Evolutionary conservation across 495 filamentous ascomycete species (phyloP).

Genomic region (Astrocystis sublimbata): DNA sequence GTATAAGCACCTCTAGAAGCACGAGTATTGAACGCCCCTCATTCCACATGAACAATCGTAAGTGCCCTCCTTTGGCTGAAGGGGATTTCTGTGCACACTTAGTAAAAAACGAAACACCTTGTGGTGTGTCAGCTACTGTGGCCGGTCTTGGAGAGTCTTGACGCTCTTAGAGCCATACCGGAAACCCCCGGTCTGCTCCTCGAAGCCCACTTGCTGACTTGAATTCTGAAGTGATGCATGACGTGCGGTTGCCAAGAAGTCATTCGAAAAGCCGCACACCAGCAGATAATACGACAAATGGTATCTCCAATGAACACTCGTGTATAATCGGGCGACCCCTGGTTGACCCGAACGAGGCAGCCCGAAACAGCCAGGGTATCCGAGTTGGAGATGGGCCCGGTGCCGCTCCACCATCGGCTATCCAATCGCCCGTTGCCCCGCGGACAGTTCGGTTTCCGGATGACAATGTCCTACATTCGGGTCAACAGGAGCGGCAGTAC

Average conservation of each 20-base stretch:
- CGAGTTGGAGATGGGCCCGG: constrained; percentile 12
- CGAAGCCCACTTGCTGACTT: not conserved
- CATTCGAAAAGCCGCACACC: constrained; percentile 35
- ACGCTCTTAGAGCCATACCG: too few relatives aligned
- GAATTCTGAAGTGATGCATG: not conserved
- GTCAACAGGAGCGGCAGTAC: not conserved
- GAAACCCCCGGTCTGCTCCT: not conserved
- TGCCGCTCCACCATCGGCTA: not conserved
- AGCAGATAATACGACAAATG: constrained; percentile 23
- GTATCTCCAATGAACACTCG: constrained; percentile 40
- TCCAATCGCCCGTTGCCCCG: constrained; percentile 18
- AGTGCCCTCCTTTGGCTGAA: too few relatives aligned
- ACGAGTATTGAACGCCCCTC: constrained; percentile 30
- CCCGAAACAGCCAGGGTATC: not conserved
- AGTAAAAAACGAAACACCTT: too few relatives aligned
- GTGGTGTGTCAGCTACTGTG: too few relatives aligned
- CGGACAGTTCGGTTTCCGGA: constrained; percentile 50
- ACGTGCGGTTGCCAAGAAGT: constrained; percentile 39
- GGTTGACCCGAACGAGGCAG: constrained; percentile 32
- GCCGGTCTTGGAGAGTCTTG: too few relatives aligned
- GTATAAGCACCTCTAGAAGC: constrained; percentile 43
- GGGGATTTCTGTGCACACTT: too few relatives aligned
- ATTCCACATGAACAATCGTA: constrained; percentile 14
- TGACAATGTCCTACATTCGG: constrained; percentile 20
- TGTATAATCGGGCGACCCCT: constrained; percentile 56